Percentiles rank a stretch among this genome's conserved stretches.
These are phyloP conservation scores for Dryadomyces sulphureus DNA, from an alignment of 2,329 filamentous ascomycete species.

Conservation along the genomic window DNA sequence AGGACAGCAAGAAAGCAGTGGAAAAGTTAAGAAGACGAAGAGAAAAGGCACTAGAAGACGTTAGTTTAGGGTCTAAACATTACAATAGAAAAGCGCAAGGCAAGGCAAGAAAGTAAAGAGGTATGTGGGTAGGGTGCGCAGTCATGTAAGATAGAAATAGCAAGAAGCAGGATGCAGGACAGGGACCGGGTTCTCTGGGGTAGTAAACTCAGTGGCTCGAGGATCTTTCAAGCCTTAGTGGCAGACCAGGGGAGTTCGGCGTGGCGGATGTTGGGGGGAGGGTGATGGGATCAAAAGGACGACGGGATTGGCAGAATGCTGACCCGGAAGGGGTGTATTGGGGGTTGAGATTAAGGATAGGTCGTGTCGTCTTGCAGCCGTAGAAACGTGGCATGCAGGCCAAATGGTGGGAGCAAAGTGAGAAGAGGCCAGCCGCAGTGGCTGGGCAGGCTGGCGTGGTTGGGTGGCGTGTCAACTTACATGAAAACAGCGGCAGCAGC, in stretches of 20 bases:
- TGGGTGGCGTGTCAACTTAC: neutral
- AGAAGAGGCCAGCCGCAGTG: neutral
- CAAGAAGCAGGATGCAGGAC: neutral
- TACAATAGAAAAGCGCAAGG: too few relatives aligned
- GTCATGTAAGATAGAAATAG: neutral
- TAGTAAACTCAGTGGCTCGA: neutral
- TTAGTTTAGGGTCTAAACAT: too few relatives aligned
- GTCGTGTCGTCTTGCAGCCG: neutral
- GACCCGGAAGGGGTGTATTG: neutral
- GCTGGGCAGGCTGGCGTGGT: neutral
- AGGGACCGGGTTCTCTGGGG: neutral
- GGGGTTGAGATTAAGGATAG: neutral
- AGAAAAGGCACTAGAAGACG: neutral
- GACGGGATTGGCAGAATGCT: neutral
- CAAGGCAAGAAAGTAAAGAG: neutral
- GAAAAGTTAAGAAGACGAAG: neutral
- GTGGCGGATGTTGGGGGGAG: neutral
- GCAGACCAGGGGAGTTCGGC: neutral
- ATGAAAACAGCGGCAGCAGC: neutral
- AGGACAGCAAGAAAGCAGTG: neutral
- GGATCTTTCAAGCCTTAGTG: neutral
- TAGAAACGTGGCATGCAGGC: neutral
- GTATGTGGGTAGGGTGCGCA: too few relatives aligned
- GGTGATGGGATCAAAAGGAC: neutral
- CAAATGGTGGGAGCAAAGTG: neutral